Base-by-base conservation (phyloP, 2,329 filamentous ascomycete genomes). In the Cryphonectria carpinicola region DNA sequence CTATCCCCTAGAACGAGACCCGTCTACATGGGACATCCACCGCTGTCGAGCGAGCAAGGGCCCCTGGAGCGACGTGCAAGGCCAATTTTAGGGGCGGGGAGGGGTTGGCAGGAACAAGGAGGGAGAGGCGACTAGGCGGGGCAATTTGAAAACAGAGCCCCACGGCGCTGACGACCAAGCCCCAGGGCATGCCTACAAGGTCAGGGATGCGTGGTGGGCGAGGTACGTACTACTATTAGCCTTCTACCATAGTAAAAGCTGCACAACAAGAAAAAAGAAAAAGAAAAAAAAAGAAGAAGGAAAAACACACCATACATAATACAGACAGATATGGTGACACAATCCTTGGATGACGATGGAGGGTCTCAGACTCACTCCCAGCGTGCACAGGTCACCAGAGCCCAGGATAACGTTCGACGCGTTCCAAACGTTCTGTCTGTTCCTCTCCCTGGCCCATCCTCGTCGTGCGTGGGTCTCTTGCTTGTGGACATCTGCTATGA, bases 1-100 rank as follows among this genome's bases (percentile, higher is more conserved):
- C 49, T 62, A 28, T 65, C 28, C 63, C 58, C 58, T 39, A 10
- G 49, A 14, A 17, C 17, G 17, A 63, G 58, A 41, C 46, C 60
- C 65, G 65, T 70, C 52, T 68, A 70, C 65, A 64, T 70, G 65
- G 69, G 49, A 68, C 69, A 63, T 37, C 60, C 60, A 43, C 11
- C 64, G 37, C 32, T 54, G 54, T 58, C 46, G 54, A 32, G 17
- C 54, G 54, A 32, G 28, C 41, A 60, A 35, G n/a, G 54, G 43
- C 43, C 58, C 52, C 46, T 25, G 32, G 14, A 58, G 14, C 13
- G 25, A 32, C 54, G 28, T 58, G 54, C 54, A 35, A 49, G 37
- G 62, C n/a, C 62, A 28, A 64, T 46, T n/a, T 58, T 17, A 17
- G 25, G 54, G 19, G 46, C 46, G 19, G 46, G 46, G 46, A 49